Conservation (phyloP, 2,329 filamentous ascomycete genomes). For the Acarospora socialis region DNA sequence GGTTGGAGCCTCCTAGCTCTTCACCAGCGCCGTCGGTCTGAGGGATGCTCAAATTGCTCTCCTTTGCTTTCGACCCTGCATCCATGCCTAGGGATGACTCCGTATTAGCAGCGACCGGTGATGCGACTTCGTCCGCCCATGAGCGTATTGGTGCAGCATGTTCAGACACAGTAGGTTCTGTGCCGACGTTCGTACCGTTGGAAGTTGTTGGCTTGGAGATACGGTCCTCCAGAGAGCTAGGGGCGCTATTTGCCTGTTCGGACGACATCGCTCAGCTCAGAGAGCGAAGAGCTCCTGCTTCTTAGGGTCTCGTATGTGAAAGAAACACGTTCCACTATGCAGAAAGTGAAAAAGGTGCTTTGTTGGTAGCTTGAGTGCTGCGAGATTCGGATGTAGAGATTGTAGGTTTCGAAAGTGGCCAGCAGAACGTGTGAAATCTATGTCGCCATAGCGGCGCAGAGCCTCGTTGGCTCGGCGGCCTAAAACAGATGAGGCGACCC, state of each 20-base stretch:
- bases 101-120: slow-evolving; percentile 15
- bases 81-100: slow-evolving; percentile 5
- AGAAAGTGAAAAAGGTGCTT: no score
- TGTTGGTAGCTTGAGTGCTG: no score
- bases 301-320: no score
- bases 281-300: not conserved
- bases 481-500: no score
- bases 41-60: slow-evolving; percentile 9
- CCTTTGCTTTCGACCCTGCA: slow-evolving; percentile 8
- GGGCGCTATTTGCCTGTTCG: slow-evolving; percentile 19
- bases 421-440: no score
- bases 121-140: slow-evolving; percentile 29
- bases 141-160: slow-evolving; percentile 16
- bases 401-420: no score
- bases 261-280: slow-evolving; percentile 23
- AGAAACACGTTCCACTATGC: no score
- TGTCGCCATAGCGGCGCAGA: no score
- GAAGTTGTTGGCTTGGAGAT: slow-evolving; percentile 25
- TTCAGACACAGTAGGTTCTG: slow-evolving; percentile 1
- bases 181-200: slow-evolving; percentile 18
- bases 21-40: slow-evolving; percentile 32
- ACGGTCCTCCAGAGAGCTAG: slow-evolving; percentile 33
- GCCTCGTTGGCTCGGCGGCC: no score
- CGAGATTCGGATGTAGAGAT: no score
- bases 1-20: slow-evolving; percentile 32